Base-by-base conservation (phyloP, 2,329 filamentous ascomycete species). In the Stemphylium beticola region DNA sequence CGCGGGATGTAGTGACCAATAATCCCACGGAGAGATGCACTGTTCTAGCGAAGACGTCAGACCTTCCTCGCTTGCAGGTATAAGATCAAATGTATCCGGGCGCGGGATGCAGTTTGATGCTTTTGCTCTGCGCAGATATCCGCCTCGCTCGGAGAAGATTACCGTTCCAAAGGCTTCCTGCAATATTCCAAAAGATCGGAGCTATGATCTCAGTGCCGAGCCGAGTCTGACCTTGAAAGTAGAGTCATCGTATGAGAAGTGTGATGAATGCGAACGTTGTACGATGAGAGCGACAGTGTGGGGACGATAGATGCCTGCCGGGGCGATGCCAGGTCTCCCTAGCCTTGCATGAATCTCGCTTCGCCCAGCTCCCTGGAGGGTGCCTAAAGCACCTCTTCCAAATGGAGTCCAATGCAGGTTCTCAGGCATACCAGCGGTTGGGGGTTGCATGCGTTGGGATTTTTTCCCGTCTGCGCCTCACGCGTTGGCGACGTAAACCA, bases 321-420 rank as follows among this genome's bases (percentile, higher is more conserved):
- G 47, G 47, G 38, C 18, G 15, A 34, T 33, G 33, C 47, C 12
- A 42, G 47, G 31, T 15, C 18, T 31, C 40, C 20, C 38, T 42
- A 24, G 47, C 22, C 31, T 42, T 31, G 47, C 37, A 49, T 42
- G 38, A 42, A 42, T 39, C 32, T 42, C 38, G 47, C 38, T 42
- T 29, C 26, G 9, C 8, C 26, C 26, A 29, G 10, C 26, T 29
- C 9, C 10, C 26, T 29, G 26, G 26, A 29, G 26, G 8, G 26
- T 29, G 26, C 26, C 26, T 29, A 10, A 29, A 29, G 9, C 10
- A 29, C 26, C 2, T 10, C 26, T 29, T 29, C 26, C 26, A 29
- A 29, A 29, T 29, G 26, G 26, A 33, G 31, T 40, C 14, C 11
- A n/a, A 14, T 43, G 9, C 34, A 32, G 31, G 22, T 14, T 11